These are phyloP conservation scores for Apiospora saccharicola DNA, from an alignment of 2,329 filamentous ascomycete species.

Conservation along the genomic window DNA sequence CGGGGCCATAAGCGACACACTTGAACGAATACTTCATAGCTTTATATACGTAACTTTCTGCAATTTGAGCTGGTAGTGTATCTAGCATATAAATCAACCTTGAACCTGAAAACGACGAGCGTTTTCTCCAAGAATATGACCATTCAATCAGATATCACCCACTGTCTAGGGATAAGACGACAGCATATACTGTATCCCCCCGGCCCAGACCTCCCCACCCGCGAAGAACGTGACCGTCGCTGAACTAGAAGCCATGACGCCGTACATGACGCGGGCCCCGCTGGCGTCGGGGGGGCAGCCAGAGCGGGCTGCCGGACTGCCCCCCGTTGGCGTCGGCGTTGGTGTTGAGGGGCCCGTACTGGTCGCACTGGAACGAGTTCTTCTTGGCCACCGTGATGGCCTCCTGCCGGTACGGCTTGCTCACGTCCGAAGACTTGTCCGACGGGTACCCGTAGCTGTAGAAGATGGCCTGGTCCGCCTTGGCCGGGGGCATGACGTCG, in stretches of 20 bases:
- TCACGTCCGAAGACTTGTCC: conserved; percentile 26
- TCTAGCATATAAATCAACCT: too few relatives aligned
- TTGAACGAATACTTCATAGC: too few relatives aligned
- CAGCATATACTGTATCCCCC: conserved; percentile 23
- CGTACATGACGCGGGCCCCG: conserved; percentile 22
- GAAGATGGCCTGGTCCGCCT: conserved; percentile 31
- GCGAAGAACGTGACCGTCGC: conserved; percentile 27
- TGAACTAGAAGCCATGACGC: conserved; percentile 29
- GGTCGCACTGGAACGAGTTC: conserved; percentile 24
- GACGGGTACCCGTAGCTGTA: conserved; percentile 32
- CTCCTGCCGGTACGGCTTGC: conserved; percentile 30
- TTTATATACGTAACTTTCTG: too few relatives aligned
- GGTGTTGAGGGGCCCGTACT: conserved; percentile 29
- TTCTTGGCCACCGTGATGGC: conserved; percentile 27
- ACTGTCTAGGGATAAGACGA: neutral
- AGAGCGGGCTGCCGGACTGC: conserved; percentile 30
- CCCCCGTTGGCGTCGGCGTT: conserved; percentile 30
- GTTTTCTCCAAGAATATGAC: too few relatives aligned
- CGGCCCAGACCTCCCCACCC: conserved; percentile 28
- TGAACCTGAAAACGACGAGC: too few relatives aligned
- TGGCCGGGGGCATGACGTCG: conserved; percentile 26
- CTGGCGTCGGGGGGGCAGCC: conserved; percentile 12
- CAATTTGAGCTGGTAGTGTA: too few relatives aligned
- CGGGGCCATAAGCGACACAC: too few relatives aligned
- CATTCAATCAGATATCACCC: too few relatives aligned